Base-by-base conservation (phyloP, 78 protist genomes). In the Chrysochromulina parva region DNA sequence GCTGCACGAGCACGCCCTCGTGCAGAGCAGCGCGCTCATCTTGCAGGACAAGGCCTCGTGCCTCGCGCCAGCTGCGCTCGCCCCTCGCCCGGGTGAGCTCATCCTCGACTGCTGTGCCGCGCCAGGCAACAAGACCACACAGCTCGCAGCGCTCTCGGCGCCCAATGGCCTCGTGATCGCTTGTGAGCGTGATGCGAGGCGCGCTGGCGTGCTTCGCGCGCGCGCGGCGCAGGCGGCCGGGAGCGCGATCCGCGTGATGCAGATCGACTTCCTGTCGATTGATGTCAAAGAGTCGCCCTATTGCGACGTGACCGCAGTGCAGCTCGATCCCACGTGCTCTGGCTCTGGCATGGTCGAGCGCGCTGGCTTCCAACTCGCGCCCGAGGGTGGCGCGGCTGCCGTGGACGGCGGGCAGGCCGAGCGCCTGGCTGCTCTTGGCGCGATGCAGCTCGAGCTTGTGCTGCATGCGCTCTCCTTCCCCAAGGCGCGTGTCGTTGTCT, bases 101-200 rank as follows among this genome's bases (percentile, higher is more conserved):
- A 20, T 71, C 38, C 20, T 94, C 53, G 96, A 95, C 58, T 92
- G 90, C 3, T 94, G 96, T 58, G 94, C 96, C 10, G 96, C 96
- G 1, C 96, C 96, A 19, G 96, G 96, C 38, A 91, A 91, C 89
- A 94, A 94, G 87, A 94, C 96, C n/a, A 53, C 88, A 38, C 91
- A 88, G n/a, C 26, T 88, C 17, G 93, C 87, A 3, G 66, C 81
- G 10, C 89, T 57, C 22, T 22, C 57, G 65, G 59, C 28, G 1
- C 13, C 14, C 26, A 1, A 16, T 13, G 86, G 93, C 24, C 22
- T 38, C 48, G 59, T 92, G 24, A 11, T 58, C 22, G 96, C 96
- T 13, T 84, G 67, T 16, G 96, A 94, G 59, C 2, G 28, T 7
- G 69, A 60, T 59, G 20, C 20, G 47, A 38, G 28, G 55, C 92